Percentiles rank a stretch among this genome's conserved stretches.
Evolutionary conservation across 768 basidiomycete genomes (phyloP).

Genomic region (Xerocomus potaroensis): DNA sequence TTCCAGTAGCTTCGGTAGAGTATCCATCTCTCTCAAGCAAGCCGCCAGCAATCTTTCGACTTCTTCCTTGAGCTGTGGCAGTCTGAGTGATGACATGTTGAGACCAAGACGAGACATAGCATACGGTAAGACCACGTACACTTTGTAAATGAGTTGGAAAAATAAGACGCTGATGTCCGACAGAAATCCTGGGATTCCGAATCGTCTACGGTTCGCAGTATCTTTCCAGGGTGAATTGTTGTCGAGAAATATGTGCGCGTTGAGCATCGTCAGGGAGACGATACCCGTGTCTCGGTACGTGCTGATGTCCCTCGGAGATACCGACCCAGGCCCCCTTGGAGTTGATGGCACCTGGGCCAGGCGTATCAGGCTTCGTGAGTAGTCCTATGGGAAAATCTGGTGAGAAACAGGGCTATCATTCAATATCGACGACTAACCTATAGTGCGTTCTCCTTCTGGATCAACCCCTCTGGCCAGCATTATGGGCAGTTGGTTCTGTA

Average conservation of each 20-base stretch:
- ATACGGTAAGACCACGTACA: constrained; percentile 35
- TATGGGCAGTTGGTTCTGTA: constrained; percentile 60
- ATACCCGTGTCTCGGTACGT: constrained; percentile 53
- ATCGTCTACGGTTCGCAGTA: constrained; percentile 41
- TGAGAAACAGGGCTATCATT: not conserved
- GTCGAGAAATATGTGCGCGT: constrained; percentile 46
- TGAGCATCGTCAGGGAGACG: constrained; percentile 60
- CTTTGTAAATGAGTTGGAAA: constrained; percentile 45
- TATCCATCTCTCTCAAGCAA: constrained; percentile 31
- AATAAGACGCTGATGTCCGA: constrained; percentile 48
- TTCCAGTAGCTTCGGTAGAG: constrained; percentile 38
- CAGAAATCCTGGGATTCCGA: constrained; percentile 54
- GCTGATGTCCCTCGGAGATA: constrained; percentile 43
- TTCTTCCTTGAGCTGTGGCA: constrained; percentile 42
- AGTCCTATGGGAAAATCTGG: constrained; percentile 42
- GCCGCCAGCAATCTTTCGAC: constrained; percentile 37
- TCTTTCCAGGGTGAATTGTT: constrained; percentile 49
- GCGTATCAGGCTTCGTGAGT: constrained; percentile 64
- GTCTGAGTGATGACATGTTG: constrained; percentile 28
- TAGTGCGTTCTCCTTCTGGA: constrained; percentile 52
- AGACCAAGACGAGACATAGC: not conserved
- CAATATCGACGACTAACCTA: constrained; percentile 41
- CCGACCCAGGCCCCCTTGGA: constrained; percentile 44
- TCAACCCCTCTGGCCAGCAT: constrained; percentile 51
- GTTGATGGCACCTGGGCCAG: constrained; percentile 41